A percentile compares a stretch with the other conserved stretches of the same genome.
These are phyloP conservation scores for Suillus lakei DNA, from an alignment of 768 basidiomycete genomes.

Conservation along the genomic window DNA sequence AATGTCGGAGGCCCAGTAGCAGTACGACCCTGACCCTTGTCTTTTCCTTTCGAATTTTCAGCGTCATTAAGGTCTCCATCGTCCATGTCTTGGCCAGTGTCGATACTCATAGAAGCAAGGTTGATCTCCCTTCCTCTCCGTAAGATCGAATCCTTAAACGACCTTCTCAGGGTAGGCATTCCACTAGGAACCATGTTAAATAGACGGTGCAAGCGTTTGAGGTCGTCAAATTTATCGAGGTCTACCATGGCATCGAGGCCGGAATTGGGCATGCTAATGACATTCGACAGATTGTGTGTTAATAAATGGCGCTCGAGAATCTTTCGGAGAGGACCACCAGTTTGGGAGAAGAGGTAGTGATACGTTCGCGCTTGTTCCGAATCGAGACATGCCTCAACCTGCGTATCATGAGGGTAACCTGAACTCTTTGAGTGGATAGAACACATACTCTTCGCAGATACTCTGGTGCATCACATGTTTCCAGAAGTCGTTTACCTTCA, in stretches of 20 bases:
- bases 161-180: conserved; percentile 61
- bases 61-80: conserved; percentile 42
- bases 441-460: conserved; percentile 72
- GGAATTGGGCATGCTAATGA: conserved; percentile 81
- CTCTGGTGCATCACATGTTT: conserved; percentile 78
- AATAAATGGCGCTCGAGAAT: conserved; percentile 83
- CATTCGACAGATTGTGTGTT: conserved; percentile 70
- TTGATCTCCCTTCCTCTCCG: conserved; percentile 84
- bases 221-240: conserved; percentile 72
- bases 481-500: conserved; percentile 74
- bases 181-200: conserved; percentile 73
- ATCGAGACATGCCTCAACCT: conserved; percentile 82
- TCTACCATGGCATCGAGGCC: conserved; percentile 91
- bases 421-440: neutral
- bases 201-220: conserved; percentile 79
- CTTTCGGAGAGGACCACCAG: conserved; percentile 65
- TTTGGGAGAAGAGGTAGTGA: conserved; percentile 84
- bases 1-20: conserved; percentile 49
- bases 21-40: conserved; percentile 58
- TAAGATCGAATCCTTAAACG: conserved; percentile 73
- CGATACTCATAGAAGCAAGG: conserved; percentile 52
- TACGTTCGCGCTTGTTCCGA: conserved; percentile 85
- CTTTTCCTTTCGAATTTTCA: conserved; percentile 41
- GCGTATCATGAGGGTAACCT: conserved; percentile 21
- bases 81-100: conserved; percentile 39